Percentiles rank a stretch among this genome's conserved stretches.
Evolutionary conservation across 768 basidiomycete species (phyloP).

Genomic region (Piloderma croceum): DNA sequence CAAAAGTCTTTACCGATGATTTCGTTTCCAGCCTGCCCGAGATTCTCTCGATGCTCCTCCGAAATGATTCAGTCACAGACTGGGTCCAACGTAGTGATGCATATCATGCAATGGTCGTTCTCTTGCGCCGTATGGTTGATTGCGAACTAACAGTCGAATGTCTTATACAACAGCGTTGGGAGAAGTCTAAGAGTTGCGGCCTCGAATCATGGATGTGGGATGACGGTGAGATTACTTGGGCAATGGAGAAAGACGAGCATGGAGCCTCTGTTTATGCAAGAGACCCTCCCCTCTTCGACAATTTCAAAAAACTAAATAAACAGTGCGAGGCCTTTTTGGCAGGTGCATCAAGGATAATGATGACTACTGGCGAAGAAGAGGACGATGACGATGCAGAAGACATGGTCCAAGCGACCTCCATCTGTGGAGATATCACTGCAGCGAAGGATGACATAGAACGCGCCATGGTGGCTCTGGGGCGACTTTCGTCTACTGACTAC

Average conservation of each 20-base stretch:
- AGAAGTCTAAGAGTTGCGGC: constrained; percentile 34
- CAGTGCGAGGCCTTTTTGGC: constrained; percentile 46
- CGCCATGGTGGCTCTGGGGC: constrained; percentile 37
- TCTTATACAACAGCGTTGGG: constrained; percentile 37
- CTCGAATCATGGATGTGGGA: constrained; percentile 46
- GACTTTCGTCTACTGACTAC: constrained; percentile 11
- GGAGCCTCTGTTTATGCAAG: constrained; percentile 25
- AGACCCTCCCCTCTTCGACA: constrained; percentile 39
- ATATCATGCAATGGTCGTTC: constrained; percentile 44
- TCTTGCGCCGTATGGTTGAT: constrained; percentile 45
- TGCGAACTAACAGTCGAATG: constrained; percentile 45
- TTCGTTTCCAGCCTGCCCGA: too few relatives aligned
- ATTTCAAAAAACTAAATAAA: constrained; percentile 48
- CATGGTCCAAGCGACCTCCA: constrained; percentile 36
- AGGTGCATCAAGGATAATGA: constrained; percentile 39
- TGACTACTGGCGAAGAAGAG: constrained; percentile 22
- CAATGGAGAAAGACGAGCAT: constrained; percentile 12
- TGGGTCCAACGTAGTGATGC: constrained; percentile 43
- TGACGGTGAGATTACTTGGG: constrained; percentile 39
- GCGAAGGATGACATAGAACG: constrained; percentile 45
- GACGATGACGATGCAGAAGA: constrained; percentile 30
- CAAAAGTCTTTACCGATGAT: too few relatives aligned
- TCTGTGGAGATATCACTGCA: constrained; percentile 49
- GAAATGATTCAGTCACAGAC: constrained; percentile 52
- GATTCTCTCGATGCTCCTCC: constrained; percentile 39